Conservation (phyloP, 2,329 filamentous ascomycete genomes). For the Hypoxylon sp. region DNA sequence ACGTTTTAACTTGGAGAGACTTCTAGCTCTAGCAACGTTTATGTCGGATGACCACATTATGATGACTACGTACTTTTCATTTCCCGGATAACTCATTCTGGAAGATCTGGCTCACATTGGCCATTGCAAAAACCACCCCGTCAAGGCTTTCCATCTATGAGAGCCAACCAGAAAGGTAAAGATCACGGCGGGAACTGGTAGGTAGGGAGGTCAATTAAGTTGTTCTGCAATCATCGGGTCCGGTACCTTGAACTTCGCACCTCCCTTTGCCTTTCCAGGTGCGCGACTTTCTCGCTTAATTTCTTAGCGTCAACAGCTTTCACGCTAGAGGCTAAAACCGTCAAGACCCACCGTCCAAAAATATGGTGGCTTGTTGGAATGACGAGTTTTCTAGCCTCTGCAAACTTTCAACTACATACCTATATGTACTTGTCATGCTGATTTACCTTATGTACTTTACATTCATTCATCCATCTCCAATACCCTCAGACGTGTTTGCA, state of each 20-base stretch:
- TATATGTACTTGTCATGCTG: neutral
- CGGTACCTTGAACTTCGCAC: constrained; percentile 21
- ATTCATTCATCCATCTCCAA: neutral
- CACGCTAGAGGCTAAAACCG: constrained; percentile 40
- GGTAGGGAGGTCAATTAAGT: constrained; percentile 15
- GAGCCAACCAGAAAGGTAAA: constrained; percentile 23
- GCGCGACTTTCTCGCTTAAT: constrained; percentile 42
- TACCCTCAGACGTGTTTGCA: neutral
- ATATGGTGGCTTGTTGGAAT: constrained; percentile 45
- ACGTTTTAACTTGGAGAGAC: constrained; percentile 25
- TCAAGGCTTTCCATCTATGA: constrained; percentile 7
- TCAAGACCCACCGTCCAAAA: constrained; percentile 31
- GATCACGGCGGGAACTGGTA: constrained; percentile 12
- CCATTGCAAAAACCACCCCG: constrained; percentile 15
- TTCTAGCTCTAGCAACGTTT: constrained; percentile 23
- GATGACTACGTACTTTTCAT: constrained; percentile 19
- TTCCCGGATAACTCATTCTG: neutral
- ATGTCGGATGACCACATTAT: constrained; percentile 37
- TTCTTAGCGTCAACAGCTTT: constrained; percentile 21
- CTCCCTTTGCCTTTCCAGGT: constrained; percentile 23
- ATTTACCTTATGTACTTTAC: constrained; percentile 1
- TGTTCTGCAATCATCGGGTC: constrained; percentile 16
- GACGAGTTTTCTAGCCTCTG: constrained; percentile 37
- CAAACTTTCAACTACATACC: too few relatives aligned
- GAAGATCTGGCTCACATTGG: constrained; percentile 3